Base-by-base conservation (phyloP, 495 filamentous ascomycete species). In the Aspergillus sclerotiicarbonarius region DNA sequence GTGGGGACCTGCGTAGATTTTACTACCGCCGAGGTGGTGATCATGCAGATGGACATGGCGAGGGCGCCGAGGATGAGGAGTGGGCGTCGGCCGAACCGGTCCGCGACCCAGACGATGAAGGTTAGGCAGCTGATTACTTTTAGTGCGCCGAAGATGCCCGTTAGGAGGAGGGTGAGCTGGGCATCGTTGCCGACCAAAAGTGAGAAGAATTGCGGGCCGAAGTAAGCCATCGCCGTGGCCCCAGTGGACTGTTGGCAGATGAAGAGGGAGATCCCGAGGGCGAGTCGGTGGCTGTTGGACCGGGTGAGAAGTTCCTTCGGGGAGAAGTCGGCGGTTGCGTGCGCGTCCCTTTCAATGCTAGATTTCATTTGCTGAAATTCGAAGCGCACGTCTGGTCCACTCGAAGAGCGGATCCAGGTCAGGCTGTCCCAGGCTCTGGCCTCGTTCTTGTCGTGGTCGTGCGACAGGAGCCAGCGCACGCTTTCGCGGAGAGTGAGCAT, bases 101-200 rank as follows among this genome's bases (percentile, higher is more conserved):
- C 83, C 13, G 85, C 82, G 49, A 83, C 77, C 37, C 81, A 77
- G 45, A 81, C 59, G 8, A 80, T 76, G 50, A 75, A 82, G n/a
- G 76, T 64, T 10, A 76, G 71, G 56, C 78, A 80, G 41, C 73
- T 73, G 9, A 75, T 61, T 1, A 82, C 78, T 57, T 84, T 84
- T 45, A 80, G 68, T 5, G 78, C 70, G 15, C 76, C 77, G 48
- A 82, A 81, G 48, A 84, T 77, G 7, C 80, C 78, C 8, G 76
- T 82, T 15, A 81, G 67, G 7, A 85, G 56, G 15, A 72, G 68
- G 15, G 60, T 62, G 51, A 62, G 57, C 25, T 56, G 58, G 46
- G 50, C 44, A 20, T 70, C 67, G 32, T 76, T 66, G 9, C 76
- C 74, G 43, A 83, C 76, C 15, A 80, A 73, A 63, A 93, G 76